Base-by-base conservation (phyloP, 768 basidiomycete species). In the Epithele typhae region DNA sequence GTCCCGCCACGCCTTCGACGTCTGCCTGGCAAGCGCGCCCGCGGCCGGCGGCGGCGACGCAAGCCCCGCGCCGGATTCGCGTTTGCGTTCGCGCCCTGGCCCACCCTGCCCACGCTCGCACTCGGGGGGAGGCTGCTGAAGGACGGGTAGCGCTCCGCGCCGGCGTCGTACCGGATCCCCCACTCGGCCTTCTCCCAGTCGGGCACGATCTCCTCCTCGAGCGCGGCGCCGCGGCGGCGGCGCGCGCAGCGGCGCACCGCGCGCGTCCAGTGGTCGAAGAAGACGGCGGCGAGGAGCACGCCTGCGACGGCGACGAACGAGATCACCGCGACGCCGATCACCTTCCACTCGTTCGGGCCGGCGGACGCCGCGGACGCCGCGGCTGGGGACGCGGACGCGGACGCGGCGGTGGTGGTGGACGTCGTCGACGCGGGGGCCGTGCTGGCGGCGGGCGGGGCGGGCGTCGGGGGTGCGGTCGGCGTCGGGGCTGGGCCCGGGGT, bases 191-290 rank as follows among this genome's bases (percentile, higher is more conserved):
- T 77, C 57, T 78, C 72, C 75, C 78, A 80, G 65, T 87, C 84
- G 0, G 78, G 77, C 23, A 83, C 68, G 63, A 86, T 63, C 45
- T 76, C 73, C 60, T 87, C 84, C 25, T 64, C 59, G 22, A 69
- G 70, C 24, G 45, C 50, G 8, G 6, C n/a, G 62, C 34, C 34
- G 38, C 58, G 53, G 6, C 56, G 46, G 53, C 75, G 71, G 46
- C 72, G 70, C 18, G 78, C 36, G 39, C 78, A 56, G 37, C 78
- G 80, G 27, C 71, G 65, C 43, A 83, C 43, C 61, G 85, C 80
- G 21, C 76, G 71, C 74, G 75, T 81, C 74, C 84, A 81, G 27
- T 78, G 74, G 64, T 89, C 84, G 64, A 85, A 87, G 65, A 82
- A 87, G 23, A 82, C 74, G 45, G 79, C 66, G 7, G 73, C 66